phyloP scores from a whole-genome alignment of 805 yeast genomes.

The Barnettozyma sp. region DNA sequence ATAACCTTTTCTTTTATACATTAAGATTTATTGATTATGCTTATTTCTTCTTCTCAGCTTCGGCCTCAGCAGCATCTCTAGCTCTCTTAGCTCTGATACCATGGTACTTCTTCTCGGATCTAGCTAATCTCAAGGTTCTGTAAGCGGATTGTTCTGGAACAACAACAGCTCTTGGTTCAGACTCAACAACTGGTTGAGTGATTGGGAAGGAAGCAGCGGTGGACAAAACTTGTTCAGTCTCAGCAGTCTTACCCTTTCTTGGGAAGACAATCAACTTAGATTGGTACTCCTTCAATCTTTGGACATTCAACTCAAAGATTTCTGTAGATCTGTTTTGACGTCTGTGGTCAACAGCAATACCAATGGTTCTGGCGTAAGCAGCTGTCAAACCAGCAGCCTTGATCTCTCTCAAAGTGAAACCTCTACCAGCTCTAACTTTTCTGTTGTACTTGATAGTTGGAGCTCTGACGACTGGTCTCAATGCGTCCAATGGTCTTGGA shows the following conservation, averaged over 20 bases:
- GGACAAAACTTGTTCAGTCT: conserved; percentile 69
- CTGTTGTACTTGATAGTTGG: conserved; percentile 99
- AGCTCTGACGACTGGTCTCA: conserved; percentile 97
- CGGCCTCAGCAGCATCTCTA: conserved; percentile 95
- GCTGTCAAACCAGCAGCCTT: conserved; percentile 94
- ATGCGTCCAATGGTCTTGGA: conserved; percentile 94
- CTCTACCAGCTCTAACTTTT: conserved; percentile 99
- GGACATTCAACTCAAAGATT: conserved; percentile 90
- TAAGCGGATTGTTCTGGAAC: conserved; percentile 67
- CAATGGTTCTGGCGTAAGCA: conserved; percentile 96
- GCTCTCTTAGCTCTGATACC: conserved; percentile 99
- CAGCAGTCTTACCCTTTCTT: conserved; percentile 80
- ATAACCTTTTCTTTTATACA: conserved; percentile 20
- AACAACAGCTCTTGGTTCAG: conserved; percentile 81
- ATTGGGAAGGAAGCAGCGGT: conserved; percentile 86
- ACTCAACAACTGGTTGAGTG: conserved; percentile 65
- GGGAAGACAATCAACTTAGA: conserved; percentile 94
- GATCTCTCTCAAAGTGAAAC: conserved; percentile 96
- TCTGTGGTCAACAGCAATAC: conserved; percentile 99
- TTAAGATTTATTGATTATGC: conserved; percentile 15
- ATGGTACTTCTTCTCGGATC: conserved; percentile 86
- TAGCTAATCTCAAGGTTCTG: conserved; percentile 93
- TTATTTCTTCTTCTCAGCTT: conserved; percentile 97
- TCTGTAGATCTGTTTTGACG: conserved; percentile 97
- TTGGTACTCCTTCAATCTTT: conserved; percentile 94